These are phyloP conservation scores for Petrea volubilis DNA, from an alignment of 257 asterid species.

Conservation along the genomic window DNA sequence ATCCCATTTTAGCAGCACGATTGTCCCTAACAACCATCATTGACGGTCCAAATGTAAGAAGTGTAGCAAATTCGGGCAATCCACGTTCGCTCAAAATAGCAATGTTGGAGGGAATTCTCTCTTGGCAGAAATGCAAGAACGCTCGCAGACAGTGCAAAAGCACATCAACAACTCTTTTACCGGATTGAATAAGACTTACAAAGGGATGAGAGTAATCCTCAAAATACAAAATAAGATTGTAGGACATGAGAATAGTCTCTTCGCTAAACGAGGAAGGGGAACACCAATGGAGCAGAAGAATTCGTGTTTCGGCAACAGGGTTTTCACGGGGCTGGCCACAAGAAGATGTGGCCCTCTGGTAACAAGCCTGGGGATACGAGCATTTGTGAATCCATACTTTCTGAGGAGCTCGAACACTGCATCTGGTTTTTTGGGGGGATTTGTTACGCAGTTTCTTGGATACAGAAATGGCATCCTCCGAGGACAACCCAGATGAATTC, in stretches of 20 bases:
- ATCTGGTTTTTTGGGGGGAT: constrained; percentile 22
- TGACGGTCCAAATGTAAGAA: neutral
- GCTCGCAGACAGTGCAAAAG: neutral
- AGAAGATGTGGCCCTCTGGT: neutral
- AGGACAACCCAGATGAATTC: constrained; percentile 22
- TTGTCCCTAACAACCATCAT: neutral
- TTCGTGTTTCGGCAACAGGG: constrained; percentile 32
- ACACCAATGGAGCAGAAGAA: constrained; percentile 30
- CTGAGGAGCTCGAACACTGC: constrained; percentile 21
- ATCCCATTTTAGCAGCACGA: constrained; percentile 24
- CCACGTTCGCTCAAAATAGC: neutral
- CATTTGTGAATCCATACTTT: constrained; percentile 21
- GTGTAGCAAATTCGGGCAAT: neutral
- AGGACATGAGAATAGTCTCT: neutral
- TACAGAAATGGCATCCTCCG: constrained; percentile 5
- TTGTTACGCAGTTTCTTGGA: constrained; percentile 13
- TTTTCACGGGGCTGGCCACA: neutral
- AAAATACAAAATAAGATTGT: constrained; percentile 14
- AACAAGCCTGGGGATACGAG: constrained; percentile 16
- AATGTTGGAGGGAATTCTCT: constrained; percentile 2
- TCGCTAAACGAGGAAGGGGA: neutral
- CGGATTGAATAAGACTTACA: constrained; percentile 15
- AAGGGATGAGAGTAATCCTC: constrained; percentile 14
- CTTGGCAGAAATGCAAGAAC: neutral
- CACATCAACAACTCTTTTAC: neutral